Conservation (phyloP, 2,329 filamentous ascomycete genomes). For the Neonectria sp. region DNA sequence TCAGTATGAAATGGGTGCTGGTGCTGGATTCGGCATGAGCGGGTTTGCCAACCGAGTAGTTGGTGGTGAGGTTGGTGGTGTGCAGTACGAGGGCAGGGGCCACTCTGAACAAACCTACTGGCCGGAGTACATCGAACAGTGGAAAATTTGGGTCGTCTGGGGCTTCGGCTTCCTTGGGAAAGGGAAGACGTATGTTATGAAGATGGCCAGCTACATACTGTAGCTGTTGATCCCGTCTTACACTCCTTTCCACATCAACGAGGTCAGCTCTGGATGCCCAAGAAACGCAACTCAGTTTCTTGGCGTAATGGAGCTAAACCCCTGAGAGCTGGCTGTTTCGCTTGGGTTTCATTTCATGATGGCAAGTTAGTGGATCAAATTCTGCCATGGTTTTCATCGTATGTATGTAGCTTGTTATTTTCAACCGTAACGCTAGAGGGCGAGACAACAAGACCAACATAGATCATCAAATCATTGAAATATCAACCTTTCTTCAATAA, state of each 20-base stretch:
- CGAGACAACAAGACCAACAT: no score
- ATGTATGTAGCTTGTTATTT: no score
- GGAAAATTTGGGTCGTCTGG: constrained; percentile 17
- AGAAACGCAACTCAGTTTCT: no score
- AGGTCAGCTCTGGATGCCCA: no score
- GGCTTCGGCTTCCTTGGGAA: constrained; percentile 13
- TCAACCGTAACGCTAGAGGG: no score
- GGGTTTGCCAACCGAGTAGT: constrained; percentile 15
- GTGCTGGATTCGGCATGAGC: constrained; percentile 15
- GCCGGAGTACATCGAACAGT: constrained; percentile 18
- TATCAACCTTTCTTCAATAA: no score
- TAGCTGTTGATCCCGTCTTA: constrained; percentile 2
- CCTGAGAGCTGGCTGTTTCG: no score
- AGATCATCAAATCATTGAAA: no score
- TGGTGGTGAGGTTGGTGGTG: constrained; percentile 15
- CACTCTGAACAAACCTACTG: constrained; percentile 16
- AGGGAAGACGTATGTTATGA: constrained; percentile 15
- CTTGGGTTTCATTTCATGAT: no score
- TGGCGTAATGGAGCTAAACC: no score
- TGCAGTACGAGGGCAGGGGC: constrained; percentile 12
- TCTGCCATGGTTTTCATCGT: no score
- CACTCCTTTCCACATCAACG: neutral
- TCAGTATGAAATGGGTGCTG: constrained; percentile 19
- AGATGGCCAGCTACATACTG: constrained; percentile 15
- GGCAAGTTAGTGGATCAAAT: no score